Base-by-base conservation (phyloP, 2,329 filamentous ascomycete species). In the Calonectria hawksworthii region DNA sequence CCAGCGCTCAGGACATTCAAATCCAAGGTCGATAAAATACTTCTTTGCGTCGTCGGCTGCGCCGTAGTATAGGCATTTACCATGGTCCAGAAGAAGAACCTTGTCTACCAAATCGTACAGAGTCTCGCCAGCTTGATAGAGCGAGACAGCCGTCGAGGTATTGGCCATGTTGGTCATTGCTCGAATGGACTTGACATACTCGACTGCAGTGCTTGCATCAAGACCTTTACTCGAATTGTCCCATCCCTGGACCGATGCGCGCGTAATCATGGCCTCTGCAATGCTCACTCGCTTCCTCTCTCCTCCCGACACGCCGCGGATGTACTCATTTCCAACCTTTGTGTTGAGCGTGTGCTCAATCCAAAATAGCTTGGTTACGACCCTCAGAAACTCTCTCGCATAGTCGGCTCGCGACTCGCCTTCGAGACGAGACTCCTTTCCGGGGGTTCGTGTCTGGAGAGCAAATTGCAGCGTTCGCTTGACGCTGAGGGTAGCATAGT, bases 271-370 rank as follows among this genome's bases (percentile, higher is more conserved):
- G 8, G 36, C 93, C 82, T 96, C 94, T 1, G 93, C 94, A 75
- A 96, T 94, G 50, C 91, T 93, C 3, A 96, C 94, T 82, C 94
- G 92, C 85, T 96, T 95, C 69, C 92, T 88, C 82, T 94, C 92
- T 51, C 92, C 92, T 30, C 92, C 92, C 5, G 89, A 92, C 0
- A 94, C 89, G 32, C 86, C 86, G 8, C 93, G 89, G n/a, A 94
- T 89, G 52, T 92, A 89, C 75, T 94, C 92, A 74, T 94, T 91
- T 11, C 93, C 93, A 14, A 95, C 92, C 75, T 91, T 91, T 0
- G 93, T 95, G n/a, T 90, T 87, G 52, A 93, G 84, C 0, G 93
- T 94, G 78, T 95, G 93, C 68, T 92, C 90, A 30, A 95, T 94
- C 86, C 93, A 93, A 78, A 95, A 94, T 0, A 95, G 86, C 76